Base-by-base conservation (phyloP, 1,139 yeast genomes). In the Zygosaccharomyces sapae region DNA sequence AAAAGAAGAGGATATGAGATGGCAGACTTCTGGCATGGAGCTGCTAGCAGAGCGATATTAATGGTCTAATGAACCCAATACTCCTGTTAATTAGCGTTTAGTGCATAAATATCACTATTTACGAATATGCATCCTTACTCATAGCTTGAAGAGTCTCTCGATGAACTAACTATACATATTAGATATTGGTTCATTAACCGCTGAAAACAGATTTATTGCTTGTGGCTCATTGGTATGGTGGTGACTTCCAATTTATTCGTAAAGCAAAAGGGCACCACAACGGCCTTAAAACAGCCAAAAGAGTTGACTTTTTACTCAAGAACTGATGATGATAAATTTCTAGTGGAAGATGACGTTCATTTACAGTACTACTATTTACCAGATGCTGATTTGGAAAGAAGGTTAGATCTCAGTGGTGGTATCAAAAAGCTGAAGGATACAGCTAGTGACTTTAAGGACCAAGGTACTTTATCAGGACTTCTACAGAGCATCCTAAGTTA, bases 281-380 rank as follows among this genome's bases (percentile, higher is more conserved):
- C 64, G 4, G 57, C 63, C 9, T 41, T 65, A 31, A 61, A 61
- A 35, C 67, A 65, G 45, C 67, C 68, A 5, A 63, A 58, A 41
- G 68, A 65, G 46, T 39, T 63, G 13, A 57, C 59, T 1, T 47
- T 46, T 27, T 62, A 60, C 46, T 62, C 67, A 5, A 56, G 59
- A 40, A 61, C 58, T 13, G 55, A 55, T 18, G 53, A 52, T 6
- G 58, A 56, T 19, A 58, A 56, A 37, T 52, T 52, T 36, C 47
- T 57, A 12, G 76, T 73, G 24, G 66, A 74, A 13, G 81, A 78
- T 52, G 80, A 76, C 43, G 70, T 80, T 0, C 67, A 75, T 7
- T 66, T 86, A 44, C 69, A 75, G 20, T 87, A 87, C 67, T 89
- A 74, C 69, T 92, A 88, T 64, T 73, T 89, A 38, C 94, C 96